Conservation (phyloP, 495 filamentous ascomycete species). For the Podospora appendiculata region DNA sequence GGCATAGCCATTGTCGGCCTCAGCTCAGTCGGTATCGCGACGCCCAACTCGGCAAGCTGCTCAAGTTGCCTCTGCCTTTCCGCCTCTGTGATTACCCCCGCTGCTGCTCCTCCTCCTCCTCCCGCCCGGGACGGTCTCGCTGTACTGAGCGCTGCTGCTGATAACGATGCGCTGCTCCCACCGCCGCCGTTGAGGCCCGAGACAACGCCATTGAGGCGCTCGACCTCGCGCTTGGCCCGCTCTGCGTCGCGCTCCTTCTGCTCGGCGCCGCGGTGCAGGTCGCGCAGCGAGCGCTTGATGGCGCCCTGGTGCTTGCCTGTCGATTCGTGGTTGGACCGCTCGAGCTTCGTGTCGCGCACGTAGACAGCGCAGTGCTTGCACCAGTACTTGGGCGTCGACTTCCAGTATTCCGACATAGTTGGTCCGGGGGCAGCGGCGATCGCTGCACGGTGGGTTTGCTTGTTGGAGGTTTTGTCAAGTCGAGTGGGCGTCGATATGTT, state of each 20-base stretch:
- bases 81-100: constrained; percentile 38
- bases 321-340: constrained; percentile 83
- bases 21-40: constrained; percentile 75
- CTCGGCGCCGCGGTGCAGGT: constrained; percentile 76
- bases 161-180: constrained; percentile 3
- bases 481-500: too few relatives aligned
- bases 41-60: constrained; percentile 80
- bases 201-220: constrained; percentile 73
- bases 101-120: constrained; percentile 3
- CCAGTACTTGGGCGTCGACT: constrained; percentile 94
- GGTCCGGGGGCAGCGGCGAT: neutral
- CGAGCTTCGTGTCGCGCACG: constrained; percentile 87
- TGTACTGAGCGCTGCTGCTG: neutral
- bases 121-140: neutral
- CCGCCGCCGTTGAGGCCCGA: constrained; percentile 20
- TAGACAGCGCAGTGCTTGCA: constrained; percentile 94
- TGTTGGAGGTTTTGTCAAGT: too few relatives aligned
- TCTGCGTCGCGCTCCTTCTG: constrained; percentile 69
- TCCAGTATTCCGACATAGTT: constrained; percentile 95
- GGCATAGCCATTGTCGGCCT: constrained; percentile 74
- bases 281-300: constrained; percentile 83
- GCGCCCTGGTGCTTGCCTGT: constrained; percentile 80
- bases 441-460: too few relatives aligned
- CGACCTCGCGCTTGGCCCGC: constrained; percentile 77
- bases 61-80: constrained; percentile 79